phyloP scores from a whole-genome alignment of 768 basidiomycete species.

The Boletus edulis region DNA sequence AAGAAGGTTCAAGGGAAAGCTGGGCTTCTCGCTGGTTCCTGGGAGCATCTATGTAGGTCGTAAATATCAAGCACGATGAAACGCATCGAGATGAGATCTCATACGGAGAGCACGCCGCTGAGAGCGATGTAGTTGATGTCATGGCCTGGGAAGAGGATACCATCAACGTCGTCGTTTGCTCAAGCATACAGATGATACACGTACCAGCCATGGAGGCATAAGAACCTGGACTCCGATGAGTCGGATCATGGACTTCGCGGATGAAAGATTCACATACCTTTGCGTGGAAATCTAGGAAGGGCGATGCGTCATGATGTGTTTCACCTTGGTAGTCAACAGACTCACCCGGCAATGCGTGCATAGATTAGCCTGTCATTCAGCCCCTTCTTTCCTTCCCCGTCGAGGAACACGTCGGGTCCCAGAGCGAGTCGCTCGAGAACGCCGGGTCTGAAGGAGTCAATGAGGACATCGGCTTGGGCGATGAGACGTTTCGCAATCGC shows the following conservation, averaged over 20 bases:
- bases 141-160: slow-evolving; percentile 48
- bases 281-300: slow-evolving; percentile 53
- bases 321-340: not conserved
- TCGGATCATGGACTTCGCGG: slow-evolving; percentile 4
- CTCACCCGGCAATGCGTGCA: slow-evolving; percentile 74
- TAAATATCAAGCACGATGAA: not conserved
- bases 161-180: not conserved
- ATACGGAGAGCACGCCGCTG: slow-evolving; percentile 69
- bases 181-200: slow-evolving; percentile 12
- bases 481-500: slow-evolving; percentile 58
- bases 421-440: slow-evolving; percentile 76
- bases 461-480: slow-evolving; percentile 68
- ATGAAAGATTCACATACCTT: slow-evolving; percentile 41
- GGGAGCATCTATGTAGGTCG: slow-evolving; percentile 55
- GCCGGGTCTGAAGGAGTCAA: slow-evolving; percentile 83
- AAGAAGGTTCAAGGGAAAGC: slow-evolving; percentile 71
- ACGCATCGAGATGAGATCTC: slow-evolving; percentile 10
- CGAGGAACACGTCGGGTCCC: slow-evolving; percentile 73
- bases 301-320: not conserved
- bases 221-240: slow-evolving; percentile 44
- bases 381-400: slow-evolving; percentile 40
- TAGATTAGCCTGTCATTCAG: slow-evolving; percentile 66
- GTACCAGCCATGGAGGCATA: slow-evolving; percentile 76
- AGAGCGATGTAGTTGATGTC: slow-evolving; percentile 84
- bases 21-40: slow-evolving; percentile 58